These are phyloP conservation scores for Apium graveolens DNA, from an alignment of 129 eudicot species.

Conservation along the genomic window DNA sequence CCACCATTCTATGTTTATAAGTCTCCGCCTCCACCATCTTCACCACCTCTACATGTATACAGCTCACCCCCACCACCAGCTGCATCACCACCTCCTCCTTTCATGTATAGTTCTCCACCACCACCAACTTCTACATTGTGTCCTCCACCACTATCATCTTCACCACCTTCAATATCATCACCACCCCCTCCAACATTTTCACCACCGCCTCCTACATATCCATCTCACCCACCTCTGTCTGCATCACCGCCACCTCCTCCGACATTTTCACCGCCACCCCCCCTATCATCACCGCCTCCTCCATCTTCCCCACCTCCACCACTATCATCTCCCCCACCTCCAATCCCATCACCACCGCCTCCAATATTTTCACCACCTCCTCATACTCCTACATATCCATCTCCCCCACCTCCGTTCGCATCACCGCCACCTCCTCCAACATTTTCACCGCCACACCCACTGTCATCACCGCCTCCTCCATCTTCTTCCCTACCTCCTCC, in stretches of 20 bases:
- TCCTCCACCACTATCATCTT: conserved; percentile 21
- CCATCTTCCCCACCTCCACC: background rate
- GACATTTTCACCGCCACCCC: background rate
- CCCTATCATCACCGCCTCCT: background rate
- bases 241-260: background rate
- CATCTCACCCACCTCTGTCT: background rate
- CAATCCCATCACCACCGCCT: conserved; percentile 11
- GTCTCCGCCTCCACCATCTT: conserved; percentile 21
- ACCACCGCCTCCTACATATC: background rate
- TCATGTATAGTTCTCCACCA: conserved; percentile 16
- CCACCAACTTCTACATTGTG: conserved; percentile 19
- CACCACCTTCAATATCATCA: background rate
- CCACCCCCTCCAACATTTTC: conserved; percentile 8
- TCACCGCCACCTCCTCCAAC: background rate
- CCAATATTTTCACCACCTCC: conserved; percentile 17
- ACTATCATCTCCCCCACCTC: conserved; percentile 15
- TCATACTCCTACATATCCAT: background rate
- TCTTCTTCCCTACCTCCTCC: background rate
- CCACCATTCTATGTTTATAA: conserved; percentile 23
- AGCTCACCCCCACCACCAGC: conserved; percentile 19
- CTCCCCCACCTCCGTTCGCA: background rate
- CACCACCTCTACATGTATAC: conserved; percentile 18
- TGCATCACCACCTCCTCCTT: conserved; percentile 16
- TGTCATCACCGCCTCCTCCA: background rate
- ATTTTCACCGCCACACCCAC: background rate